Base-by-base conservation (phyloP, 2,329 filamentous ascomycete species). In the Aspergillus brunneoviolaceus region DNA sequence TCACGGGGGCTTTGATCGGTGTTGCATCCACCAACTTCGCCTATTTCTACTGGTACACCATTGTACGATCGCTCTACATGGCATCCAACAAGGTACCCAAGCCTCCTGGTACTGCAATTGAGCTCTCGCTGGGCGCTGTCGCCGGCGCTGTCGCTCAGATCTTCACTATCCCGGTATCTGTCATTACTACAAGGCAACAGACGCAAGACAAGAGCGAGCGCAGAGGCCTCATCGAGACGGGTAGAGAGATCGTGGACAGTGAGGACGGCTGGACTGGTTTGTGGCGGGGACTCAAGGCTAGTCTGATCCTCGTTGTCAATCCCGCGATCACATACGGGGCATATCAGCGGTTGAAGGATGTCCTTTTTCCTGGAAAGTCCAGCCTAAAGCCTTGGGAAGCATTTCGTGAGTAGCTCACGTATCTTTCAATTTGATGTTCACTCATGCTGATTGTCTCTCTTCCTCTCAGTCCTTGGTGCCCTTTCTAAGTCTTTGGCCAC, bases 21-120 rank as follows among this genome's bases (percentile, higher is more conserved):
- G 95, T 99, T 39, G 94, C 92, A 1, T 97, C 93, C 27, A 98
- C 94, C 55, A 99, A 99, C 77, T 99, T 99, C 74, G 95, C 95
- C 70, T 99, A 99, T 80, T 99, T 99, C 76, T 99, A 99, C 81
- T 98, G 94, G 93, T 98, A 98, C 76, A 94, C 92, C 5, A 80
- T 95, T 29, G 91, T 97, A 33, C 87, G 95, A 64, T 87, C 87
- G 16, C 77, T 96, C 21, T 98, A 98, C 75, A 78, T 91, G 66
- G 78, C 80, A 19, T 83, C 82, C 25, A 79, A 79, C 67, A 85
- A 84, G 66, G 80, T 85, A 47, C 75, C 83, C 63, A 85, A 84
- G 66, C 74, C 88, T 27, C 91, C 92, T 2, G 88, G 90, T 21
- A 98, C 93, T 0, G 85, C 89, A 4, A 83, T 89, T 49, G 95